Evolutionary conservation across 768 basidiomycete genomes (phyloP).

Genomic region (Hygrophoropsis aurantiaca): DNA sequence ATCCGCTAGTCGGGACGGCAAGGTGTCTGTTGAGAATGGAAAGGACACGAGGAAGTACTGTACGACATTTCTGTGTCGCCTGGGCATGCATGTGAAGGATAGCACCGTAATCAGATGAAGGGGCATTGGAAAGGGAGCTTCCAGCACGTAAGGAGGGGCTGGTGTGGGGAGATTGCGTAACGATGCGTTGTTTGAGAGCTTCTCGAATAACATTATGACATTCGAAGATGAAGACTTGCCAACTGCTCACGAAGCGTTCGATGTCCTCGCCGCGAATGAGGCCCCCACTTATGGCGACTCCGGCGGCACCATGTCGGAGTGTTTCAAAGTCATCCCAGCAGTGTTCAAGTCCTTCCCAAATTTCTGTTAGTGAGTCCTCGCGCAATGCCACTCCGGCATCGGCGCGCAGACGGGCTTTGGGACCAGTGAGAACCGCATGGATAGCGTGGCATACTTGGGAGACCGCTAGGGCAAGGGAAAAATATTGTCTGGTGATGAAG

Average conservation of each 20-base stretch:
- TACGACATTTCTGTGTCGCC: slow-evolving; percentile 48
- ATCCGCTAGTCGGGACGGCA: slow-evolving; percentile 38
- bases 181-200: slow-evolving; percentile 64
- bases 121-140: slow-evolving; percentile 35
- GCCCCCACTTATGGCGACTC: slow-evolving; percentile 36
- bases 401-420: slow-evolving; percentile 61
- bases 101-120: slow-evolving; percentile 45
- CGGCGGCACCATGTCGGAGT: slow-evolving; percentile 47
- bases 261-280: slow-evolving; percentile 50
- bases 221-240: slow-evolving; percentile 94
- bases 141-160: slow-evolving; percentile 20
- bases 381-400: slow-evolving; percentile 56
- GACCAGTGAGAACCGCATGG: slow-evolving; percentile 76
- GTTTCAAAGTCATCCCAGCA: slow-evolving; percentile 85
- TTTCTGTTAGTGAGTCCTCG: slow-evolving; percentile 62
- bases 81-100: slow-evolving; percentile 46
- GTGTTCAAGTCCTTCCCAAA: slow-evolving; percentile 82
- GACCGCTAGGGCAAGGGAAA: slow-evolving; percentile 72
- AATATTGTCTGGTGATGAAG: slow-evolving; percentile 55
- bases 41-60: slow-evolving; percentile 50
- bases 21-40: slow-evolving; percentile 53
- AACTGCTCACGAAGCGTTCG: slow-evolving; percentile 74
- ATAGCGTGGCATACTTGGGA: slow-evolving; percentile 77
- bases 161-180: slow-evolving; percentile 18
- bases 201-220: slow-evolving; percentile 89